Percentiles rank a stretch among this genome's conserved stretches.
phyloP scores from a whole-genome alignment of 352 stramenopile genomes.

The Phytophthora agathidicida region DNA sequence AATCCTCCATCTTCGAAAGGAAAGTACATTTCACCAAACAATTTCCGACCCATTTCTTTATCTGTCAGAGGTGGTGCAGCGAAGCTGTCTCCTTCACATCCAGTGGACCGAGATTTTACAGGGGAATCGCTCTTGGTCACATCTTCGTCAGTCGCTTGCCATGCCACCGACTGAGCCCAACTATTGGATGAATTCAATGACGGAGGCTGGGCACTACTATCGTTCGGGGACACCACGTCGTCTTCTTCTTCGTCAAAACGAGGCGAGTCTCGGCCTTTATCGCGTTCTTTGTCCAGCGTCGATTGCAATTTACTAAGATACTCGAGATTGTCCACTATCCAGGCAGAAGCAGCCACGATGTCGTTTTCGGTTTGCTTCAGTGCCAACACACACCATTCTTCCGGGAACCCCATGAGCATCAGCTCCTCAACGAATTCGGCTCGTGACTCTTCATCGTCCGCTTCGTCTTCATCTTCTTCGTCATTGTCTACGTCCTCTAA shows the following conservation, averaged over 20 bases:
- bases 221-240: constrained; percentile 21
- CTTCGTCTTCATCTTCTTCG: constrained; percentile 50
- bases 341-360: constrained; percentile 89
- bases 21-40: constrained; percentile 90
- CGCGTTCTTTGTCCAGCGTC: constrained; percentile 71
- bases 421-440: constrained; percentile 91
- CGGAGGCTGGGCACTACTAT: not conserved
- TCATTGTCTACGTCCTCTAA: constrained; percentile 30
- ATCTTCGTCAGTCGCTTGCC: constrained; percentile 6
- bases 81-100: not conserved
- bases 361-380: constrained; percentile 93
- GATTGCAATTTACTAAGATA: constrained; percentile 87
- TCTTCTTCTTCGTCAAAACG: constrained; percentile 79
- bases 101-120: not conserved
- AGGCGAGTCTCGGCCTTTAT: constrained; percentile 40
- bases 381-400: constrained; percentile 92
- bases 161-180: constrained; percentile 11
- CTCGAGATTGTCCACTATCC: constrained; percentile 95
- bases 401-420: constrained; percentile 93
- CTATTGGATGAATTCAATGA: constrained; percentile 13
- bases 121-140: not conserved
- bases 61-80: constrained; percentile 49
- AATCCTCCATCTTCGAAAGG: constrained; percentile 84
- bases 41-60: constrained; percentile 82
- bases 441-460: constrained; percentile 57